Evolutionary conservation across 495 filamentous ascomycete genomes (phyloP).

Genomic region (Pseudomonodictys pantanalensis): DNA sequence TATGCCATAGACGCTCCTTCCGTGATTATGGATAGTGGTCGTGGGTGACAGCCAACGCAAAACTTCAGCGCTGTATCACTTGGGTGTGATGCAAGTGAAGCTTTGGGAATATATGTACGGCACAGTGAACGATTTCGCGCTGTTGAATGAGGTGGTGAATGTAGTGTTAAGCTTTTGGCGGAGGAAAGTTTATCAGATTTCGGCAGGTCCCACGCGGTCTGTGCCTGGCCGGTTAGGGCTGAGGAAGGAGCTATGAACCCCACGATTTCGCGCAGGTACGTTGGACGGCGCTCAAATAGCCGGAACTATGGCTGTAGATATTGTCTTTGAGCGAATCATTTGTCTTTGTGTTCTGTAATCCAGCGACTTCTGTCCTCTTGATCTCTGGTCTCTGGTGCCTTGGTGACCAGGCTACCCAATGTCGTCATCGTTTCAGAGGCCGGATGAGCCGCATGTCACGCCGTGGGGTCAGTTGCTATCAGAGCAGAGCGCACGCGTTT

Average conservation of each 20-base stretch:
- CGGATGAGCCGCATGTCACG: slow-evolving; percentile 12
- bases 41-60: too few relatives aligned
- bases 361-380: neutral
- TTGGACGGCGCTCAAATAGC: slow-evolving; percentile 1
- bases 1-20: too few relatives aligned
- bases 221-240: too few relatives aligned
- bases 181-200: too few relatives aligned
- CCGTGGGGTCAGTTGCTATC: neutral
- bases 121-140: too few relatives aligned
- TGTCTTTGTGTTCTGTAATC: neutral
- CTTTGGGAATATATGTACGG: too few relatives aligned
- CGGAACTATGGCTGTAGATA: neutral
- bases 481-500: neutral
- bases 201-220: too few relatives aligned
- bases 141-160: too few relatives aligned
- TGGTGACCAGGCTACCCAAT: neutral
- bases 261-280: slow-evolving; percentile 16
- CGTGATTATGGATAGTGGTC: too few relatives aligned
- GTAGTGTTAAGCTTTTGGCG: too few relatives aligned
- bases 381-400: neutral
- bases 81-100: neutral
- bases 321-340: neutral
- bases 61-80: neutral
- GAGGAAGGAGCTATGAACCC: slow-evolving; percentile 1
- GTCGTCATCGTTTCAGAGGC: slow-evolving; percentile 12